These are phyloP conservation scores for Ajuga chamaepitys DNA, from an alignment of 257 asterid genomes.

Conservation along the genomic window DNA sequence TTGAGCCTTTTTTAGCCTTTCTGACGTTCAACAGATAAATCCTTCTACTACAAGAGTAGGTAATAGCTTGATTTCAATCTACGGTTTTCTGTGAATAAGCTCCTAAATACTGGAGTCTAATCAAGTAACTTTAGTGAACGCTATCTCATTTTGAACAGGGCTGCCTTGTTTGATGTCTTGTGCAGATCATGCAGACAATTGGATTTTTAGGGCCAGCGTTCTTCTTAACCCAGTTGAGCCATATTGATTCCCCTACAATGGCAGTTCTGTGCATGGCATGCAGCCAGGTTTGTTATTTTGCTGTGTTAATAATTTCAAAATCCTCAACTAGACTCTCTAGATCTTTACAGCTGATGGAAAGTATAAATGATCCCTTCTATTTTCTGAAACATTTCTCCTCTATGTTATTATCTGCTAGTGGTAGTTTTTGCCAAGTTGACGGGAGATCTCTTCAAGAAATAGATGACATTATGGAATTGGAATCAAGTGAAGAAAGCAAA, in stretches of 20 bases:
- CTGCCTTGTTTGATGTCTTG: conserved; percentile 8
- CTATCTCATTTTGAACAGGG: not conserved
- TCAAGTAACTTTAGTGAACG: not conserved
- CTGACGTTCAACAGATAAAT: not conserved
- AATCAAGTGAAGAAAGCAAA: not conserved
- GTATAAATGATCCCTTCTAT: not conserved
- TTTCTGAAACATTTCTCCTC: not conserved
- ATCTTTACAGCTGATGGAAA: not conserved
- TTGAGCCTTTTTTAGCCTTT: not conserved
- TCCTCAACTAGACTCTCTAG: not conserved
- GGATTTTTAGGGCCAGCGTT: conserved; percentile 95
- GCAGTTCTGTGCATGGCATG: conserved; percentile 88
- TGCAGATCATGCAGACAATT: conserved; percentile 85
- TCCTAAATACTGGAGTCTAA: not conserved
- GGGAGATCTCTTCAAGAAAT: not conserved
- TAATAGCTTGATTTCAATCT: not conserved
- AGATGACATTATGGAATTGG: not conserved
- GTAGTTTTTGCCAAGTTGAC: not conserved
- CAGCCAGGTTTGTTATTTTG: conserved; percentile 64
- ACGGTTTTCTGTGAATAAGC: not conserved
- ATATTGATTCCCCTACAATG: conserved; percentile 78
- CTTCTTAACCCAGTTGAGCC: conserved; percentile 91
- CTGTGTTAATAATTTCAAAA: not conserved
- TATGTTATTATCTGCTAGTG: not conserved
- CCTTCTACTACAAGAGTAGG: not conserved